A percentile compares a stretch with the other conserved stretches of the same genome.
These are phyloP conservation scores for Magnusiomyces clavatus DNA, from an alignment of 1,139 yeast species.

Conservation along the genomic window DNA sequence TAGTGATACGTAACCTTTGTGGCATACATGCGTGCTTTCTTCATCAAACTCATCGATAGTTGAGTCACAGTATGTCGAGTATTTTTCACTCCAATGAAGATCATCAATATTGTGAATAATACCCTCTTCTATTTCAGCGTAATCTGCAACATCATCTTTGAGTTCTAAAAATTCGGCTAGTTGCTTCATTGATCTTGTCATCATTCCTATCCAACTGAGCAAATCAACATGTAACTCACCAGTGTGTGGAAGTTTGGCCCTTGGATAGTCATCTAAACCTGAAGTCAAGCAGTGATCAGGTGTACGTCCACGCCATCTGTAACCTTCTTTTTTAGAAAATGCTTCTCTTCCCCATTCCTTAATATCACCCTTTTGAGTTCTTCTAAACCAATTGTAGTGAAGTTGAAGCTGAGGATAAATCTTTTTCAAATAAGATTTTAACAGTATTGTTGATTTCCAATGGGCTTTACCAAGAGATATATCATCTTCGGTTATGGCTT, in stretches of 20 bases:
- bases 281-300: constrained; percentile 79
- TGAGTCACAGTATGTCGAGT: constrained; percentile 73
- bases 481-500: background rate
- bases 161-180: constrained; percentile 62
- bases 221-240: constrained; percentile 90
- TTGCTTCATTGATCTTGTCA: constrained; percentile 73
- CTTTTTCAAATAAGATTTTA: constrained; percentile 51
- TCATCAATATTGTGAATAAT: constrained; percentile 57
- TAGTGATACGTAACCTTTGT: constrained; percentile 78
- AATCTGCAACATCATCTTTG: constrained; percentile 48
- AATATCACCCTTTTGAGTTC: constrained; percentile 68
- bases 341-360: constrained; percentile 65
- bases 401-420: constrained; percentile 69
- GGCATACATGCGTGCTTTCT: constrained; percentile 61
- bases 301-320: constrained; percentile 93
- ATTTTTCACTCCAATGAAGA: constrained; percentile 71
- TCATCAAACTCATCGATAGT: constrained; percentile 62
- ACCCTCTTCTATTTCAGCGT: constrained; percentile 45
- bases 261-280: constrained; percentile 94
- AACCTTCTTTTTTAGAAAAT: constrained; percentile 51
- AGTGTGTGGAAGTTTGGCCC: constrained; percentile 71
- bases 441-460: constrained; percentile 51
- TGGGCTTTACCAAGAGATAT: constrained; percentile 39
- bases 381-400: constrained; percentile 82
- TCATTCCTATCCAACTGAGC: constrained; percentile 86